Base-by-base conservation (phyloP, 192 early-diverging fungal species). In the Coemansia reversa region DNA sequence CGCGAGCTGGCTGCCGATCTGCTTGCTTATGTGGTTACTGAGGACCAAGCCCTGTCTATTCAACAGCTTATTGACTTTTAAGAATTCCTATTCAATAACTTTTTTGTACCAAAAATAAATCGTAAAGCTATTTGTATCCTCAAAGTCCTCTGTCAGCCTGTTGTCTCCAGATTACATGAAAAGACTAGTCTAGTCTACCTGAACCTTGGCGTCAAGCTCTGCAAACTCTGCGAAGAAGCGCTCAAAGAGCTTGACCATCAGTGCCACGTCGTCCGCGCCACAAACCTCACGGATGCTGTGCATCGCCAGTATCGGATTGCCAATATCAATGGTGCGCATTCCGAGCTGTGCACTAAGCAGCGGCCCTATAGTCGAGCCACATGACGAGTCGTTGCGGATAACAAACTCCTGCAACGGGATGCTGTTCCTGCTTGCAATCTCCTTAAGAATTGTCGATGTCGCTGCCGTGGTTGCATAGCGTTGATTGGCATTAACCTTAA, bases 401-500 rank as follows among this genome's bases (percentile, higher is more conserved):
- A 92, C 88, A 82, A 92, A 91, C 81, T 92, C 88, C 84, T 97
- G 97, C 62, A 96, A 59, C 16, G 91, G 93, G 23, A 97, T 90
- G 51, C 74, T 74, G 58, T 86, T 78, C 66, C 89, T 89, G 62
- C 86, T 84, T 60, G 92, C 95, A 52, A 91, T 83, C 60, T 94
- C 88, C 49, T 87, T 87, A 60, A 93, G 80, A 25, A 93, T 82
- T 5, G 89, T 66, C 24, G 86, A 85, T 7, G 91, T 91, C 18
- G 84, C 88, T 18, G 90, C 83, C 5, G 90, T 93, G 55, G 89
- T 91, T 7, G 89, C 89, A 58, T 93, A 93, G 33, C 90, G 86
- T 83, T 97, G 95, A 84, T 98, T 99, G 51, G 96, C 93, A 64
- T 99, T 99, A 50, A 90, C 70, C 87, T 99, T 99, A 74, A 99